These are phyloP conservation scores for Yueomyces sinensis DNA, from an alignment of 805 yeast genomes.

Conservation along the genomic window DNA sequence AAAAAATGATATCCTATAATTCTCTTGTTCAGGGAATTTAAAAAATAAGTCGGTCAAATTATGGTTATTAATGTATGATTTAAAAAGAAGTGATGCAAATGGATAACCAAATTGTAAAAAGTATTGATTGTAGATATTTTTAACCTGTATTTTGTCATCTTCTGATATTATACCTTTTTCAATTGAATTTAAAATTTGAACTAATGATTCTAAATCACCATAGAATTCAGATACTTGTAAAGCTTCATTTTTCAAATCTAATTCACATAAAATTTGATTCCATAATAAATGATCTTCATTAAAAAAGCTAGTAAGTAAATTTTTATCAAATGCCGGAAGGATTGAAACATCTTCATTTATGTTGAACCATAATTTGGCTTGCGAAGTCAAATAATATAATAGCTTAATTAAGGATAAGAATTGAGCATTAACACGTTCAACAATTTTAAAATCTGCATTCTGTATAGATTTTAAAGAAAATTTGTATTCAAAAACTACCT, in stretches of 20 bases:
- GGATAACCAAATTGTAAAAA: slow-evolving; percentile 50
- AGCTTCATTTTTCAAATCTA: slow-evolving; percentile 40
- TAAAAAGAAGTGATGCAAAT: slow-evolving; percentile 56
- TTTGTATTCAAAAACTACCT: slow-evolving; percentile 24
- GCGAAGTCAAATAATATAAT: slow-evolving; percentile 28
- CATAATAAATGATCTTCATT: slow-evolving; percentile 29
- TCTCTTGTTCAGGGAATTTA: slow-evolving; percentile 40
- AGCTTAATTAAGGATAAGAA: slow-evolving; percentile 28
- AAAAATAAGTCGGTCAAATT: slow-evolving; percentile 41
- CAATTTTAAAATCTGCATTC: not conserved
- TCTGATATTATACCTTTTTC: slow-evolving; percentile 30
- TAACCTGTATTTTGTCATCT: too few relatives aligned
- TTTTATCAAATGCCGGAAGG: slow-evolving; percentile 12
- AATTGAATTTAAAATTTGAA: slow-evolving; percentile 26
- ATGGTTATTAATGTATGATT: slow-evolving; percentile 39
- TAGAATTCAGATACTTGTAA: slow-evolving; percentile 51
- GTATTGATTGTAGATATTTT: slow-evolving; percentile 30
- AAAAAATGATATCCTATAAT: slow-evolving; percentile 40
- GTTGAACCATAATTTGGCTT: slow-evolving; percentile 24
- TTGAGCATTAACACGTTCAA: slow-evolving; percentile 5
- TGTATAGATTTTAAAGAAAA: slow-evolving; percentile 9
- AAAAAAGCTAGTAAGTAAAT: slow-evolving; percentile 17
- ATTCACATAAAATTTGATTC: slow-evolving; percentile 44
- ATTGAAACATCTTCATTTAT: slow-evolving; percentile 2
- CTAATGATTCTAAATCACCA: slow-evolving; percentile 51